phyloP scores from a whole-genome alignment of 805 yeast species.

The Scheffersomyces stipitis region DNA sequence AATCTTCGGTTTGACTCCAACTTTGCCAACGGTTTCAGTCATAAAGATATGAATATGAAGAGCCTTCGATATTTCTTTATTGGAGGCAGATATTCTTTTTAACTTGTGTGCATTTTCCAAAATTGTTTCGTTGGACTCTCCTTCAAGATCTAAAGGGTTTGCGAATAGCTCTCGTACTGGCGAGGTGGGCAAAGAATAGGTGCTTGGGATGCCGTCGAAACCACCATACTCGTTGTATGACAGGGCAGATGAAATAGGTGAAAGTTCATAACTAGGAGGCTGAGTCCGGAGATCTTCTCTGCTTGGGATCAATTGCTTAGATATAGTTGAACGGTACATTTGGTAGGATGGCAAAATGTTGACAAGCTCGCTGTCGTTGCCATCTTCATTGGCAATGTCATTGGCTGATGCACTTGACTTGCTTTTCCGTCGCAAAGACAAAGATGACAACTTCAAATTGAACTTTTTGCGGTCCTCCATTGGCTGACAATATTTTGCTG shows the following conservation, averaged over 20 bases:
- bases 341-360: conserved; percentile 42
- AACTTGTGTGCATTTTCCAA: conserved; percentile 36
- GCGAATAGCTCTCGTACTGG: conserved; percentile 2
- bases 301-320: conserved; percentile 34
- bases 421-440: conserved; percentile 6
- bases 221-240: conserved; percentile 16
- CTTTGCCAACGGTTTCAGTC: conserved; percentile 34
- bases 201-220: conserved; percentile 14
- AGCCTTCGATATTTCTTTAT: conserved; percentile 24
- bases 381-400: conserved; percentile 2
- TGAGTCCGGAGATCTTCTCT: conserved; percentile 23
- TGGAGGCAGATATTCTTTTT: conserved; percentile 28
- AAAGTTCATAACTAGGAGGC: conserved; percentile 36
- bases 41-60: conserved; percentile 29
- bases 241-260: conserved; percentile 18
- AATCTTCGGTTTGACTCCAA: conserved; percentile 30
- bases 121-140: conserved; percentile 28
- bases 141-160: conserved; percentile 4
- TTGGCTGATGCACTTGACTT: conserved; percentile 1
- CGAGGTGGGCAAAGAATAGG: conserved; percentile 18
- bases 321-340: conserved; percentile 39
- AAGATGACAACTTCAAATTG: conserved; percentile 17
- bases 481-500: no score
- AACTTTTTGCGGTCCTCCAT: conserved; percentile 20
- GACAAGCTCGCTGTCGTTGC: conserved; percentile 25